A percentile compares a stretch with the other conserved stretches of the same genome.
These are phyloP conservation scores for Hypoxylon sp. DNA, from an alignment of 2,329 filamentous ascomycete species.

Conservation along the genomic window DNA sequence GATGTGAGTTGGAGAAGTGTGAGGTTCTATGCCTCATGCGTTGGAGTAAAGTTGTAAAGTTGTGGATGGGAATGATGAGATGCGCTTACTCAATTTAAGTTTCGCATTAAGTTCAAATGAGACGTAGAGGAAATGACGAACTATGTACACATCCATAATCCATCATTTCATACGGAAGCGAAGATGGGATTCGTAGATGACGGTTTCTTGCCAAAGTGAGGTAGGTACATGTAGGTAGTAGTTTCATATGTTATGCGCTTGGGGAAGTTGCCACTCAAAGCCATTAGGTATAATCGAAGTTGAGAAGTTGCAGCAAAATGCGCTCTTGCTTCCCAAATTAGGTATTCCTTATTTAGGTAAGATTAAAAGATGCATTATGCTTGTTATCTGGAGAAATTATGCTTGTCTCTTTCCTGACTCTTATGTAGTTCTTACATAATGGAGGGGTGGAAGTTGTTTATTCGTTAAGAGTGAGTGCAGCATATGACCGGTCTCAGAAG, in stretches of 20 bases:
- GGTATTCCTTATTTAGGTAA: neutral
- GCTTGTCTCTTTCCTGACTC: neutral
- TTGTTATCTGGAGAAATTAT: neutral
- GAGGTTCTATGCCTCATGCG: neutral
- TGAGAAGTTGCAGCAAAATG: neutral
- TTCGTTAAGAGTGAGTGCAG: neutral
- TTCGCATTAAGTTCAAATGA: neutral
- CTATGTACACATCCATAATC: neutral
- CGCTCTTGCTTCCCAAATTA: conserved; percentile 2
- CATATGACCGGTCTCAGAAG: conserved; percentile 21
- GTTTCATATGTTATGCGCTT: neutral
- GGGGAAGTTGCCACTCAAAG: neutral
- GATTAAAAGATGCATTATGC: neutral
- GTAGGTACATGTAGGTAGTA: conserved; percentile 6
- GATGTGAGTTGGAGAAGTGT: conserved; percentile 3
- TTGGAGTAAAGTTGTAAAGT: neutral
- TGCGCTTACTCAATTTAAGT: neutral
- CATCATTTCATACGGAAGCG: conserved; percentile 15
- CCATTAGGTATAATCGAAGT: neutral
- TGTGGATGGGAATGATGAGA: neutral
- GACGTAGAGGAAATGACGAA: conserved; percentile 11
- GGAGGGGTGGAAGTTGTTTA: neutral
- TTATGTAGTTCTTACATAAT: conserved; percentile 4
- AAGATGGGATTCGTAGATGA: neutral
- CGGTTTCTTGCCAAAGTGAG: neutral